Base-by-base conservation (phyloP, 2,329 filamentous ascomycete genomes). In the Trichoderma cornu-damae region DNA sequence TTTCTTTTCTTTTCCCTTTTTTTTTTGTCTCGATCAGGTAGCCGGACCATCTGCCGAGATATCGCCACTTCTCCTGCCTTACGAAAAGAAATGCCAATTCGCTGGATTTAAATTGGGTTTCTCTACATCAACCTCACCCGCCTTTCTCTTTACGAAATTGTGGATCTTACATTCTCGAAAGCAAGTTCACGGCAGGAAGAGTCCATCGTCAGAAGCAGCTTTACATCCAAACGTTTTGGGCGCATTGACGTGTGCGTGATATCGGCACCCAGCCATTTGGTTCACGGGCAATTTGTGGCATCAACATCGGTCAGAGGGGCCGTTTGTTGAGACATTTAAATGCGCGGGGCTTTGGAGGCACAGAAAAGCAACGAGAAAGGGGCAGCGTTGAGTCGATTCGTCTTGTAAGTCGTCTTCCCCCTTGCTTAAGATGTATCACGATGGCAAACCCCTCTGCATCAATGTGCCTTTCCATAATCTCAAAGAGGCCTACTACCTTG, bases 371-470 rank as follows among this genome's bases (percentile, higher is more conserved):
- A 14, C 24, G 24, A 42, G 16, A 32, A 34, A 12, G 9, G 7
- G 12, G 22, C 12, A 11, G 50, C 11, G 26, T 32, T 30, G 50
- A 28, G n/a, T 30, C 20, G 11, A 11, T 47, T 12, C 14, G 42
- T 43, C 43, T 38, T 49, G 53, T 57, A 57, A 57, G 53, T 49
- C 35, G 20, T 9, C 2, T n/a, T n/a, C 35, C 24, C 51, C 53
- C 44, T 49, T 57, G 53, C 44, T 26, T 49, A 16, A 4, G 20
- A 26, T 42, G 35, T 43, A 16, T 32, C 35, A n/a, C 9, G 42
- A 20, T n/a, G 38, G 51, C 26, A 12, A 54, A 34, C 26, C 35
- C 34, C 18, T 42, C 5, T 18, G 22, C 20, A 32, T 16, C 18
- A n/a, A 28, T 22, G 16, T 8, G 34, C 8, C n/a, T 18, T 18